Evolutionary conservation across 345 rosid genomes (phyloP).

Genomic region (Abelmoschus esculentus): DNA sequence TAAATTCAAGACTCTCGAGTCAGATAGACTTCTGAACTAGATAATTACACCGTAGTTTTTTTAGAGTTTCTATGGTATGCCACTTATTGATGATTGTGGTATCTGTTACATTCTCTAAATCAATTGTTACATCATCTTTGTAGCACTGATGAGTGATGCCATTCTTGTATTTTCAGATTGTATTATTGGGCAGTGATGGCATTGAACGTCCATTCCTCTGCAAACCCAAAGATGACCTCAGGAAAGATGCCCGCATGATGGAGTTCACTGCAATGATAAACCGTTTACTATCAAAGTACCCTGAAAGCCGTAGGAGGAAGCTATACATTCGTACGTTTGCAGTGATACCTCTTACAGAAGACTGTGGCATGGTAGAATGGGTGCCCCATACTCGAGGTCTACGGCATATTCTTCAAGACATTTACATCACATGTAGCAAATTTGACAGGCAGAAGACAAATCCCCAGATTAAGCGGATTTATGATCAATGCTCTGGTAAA

Average conservation of each 20-base stretch:
- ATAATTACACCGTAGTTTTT: not conserved
- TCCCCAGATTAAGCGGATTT: slow-evolving; percentile 79
- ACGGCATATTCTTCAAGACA: slow-evolving; percentile 87
- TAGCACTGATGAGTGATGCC: not conserved
- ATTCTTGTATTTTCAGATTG: slow-evolving; percentile 43
- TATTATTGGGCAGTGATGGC: slow-evolving; percentile 91
- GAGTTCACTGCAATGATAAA: slow-evolving; percentile 98
- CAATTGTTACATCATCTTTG: not conserved
- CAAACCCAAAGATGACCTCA: slow-evolving; percentile 95
- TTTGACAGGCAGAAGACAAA: slow-evolving; percentile 91
- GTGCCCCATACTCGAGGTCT: slow-evolving; percentile 95
- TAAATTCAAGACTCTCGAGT: not conserved
- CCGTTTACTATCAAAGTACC: slow-evolving; percentile 78
- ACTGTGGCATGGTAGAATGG: slow-evolving; percentile 99
- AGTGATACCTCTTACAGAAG: slow-evolving; percentile 93
- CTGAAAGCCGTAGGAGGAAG: slow-evolving; percentile 91
- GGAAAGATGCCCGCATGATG: slow-evolving; percentile 99
- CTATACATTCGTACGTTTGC: slow-evolving; percentile 92
- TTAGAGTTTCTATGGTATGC: not conserved
- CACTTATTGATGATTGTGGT: not conserved
- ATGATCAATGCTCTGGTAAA: slow-evolving; percentile 81
- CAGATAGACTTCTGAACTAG: not conserved
- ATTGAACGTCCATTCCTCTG: slow-evolving; percentile 88
- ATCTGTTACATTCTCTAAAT: not conserved
- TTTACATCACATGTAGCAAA: slow-evolving; percentile 63